phyloP scores from a whole-genome alignment of 2,329 filamentous ascomycete species.

The Nemania sp. region DNA sequence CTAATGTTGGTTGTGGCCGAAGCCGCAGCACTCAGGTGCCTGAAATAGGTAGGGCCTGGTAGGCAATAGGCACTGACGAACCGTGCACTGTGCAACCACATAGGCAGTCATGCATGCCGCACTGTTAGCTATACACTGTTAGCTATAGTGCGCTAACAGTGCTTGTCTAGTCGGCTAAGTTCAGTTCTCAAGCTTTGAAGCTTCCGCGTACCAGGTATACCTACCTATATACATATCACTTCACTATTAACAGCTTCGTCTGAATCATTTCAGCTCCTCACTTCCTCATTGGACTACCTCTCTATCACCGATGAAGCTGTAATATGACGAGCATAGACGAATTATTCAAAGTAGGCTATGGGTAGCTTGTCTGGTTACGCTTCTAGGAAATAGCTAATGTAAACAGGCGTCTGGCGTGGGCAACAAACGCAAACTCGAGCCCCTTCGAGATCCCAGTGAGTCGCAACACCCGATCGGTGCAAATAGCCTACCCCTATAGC shows the following conservation, averaged over 20 bases:
- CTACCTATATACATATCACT: no score
- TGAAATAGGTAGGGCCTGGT: no score
- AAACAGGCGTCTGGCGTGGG: constrained; percentile 55
- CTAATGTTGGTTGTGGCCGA: no score
- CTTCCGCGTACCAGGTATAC: background rate
- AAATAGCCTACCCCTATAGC: background rate
- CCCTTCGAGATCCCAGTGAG: constrained; percentile 72
- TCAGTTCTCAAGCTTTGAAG: background rate
- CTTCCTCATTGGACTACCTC: background rate
- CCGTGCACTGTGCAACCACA: no score
- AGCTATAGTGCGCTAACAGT: background rate
- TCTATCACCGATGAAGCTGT: background rate
- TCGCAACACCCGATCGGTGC: constrained; percentile 24
- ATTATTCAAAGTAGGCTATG: constrained; percentile 63
- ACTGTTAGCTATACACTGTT: no score
- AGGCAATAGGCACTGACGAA: no score
- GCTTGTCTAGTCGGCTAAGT: background rate
- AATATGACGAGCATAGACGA: constrained; percentile 70
- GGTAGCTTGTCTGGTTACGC: background rate
- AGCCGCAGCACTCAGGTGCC: no score
- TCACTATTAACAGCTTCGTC: constrained; percentile 2
- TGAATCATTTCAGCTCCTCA: background rate
- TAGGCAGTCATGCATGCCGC: no score
- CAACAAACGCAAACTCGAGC: constrained; percentile 74
- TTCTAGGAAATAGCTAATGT: constrained; percentile 23